phyloP scores from a whole-genome alignment of 176 grass and related monocot genomes.

The Musa itinerans region DNA sequence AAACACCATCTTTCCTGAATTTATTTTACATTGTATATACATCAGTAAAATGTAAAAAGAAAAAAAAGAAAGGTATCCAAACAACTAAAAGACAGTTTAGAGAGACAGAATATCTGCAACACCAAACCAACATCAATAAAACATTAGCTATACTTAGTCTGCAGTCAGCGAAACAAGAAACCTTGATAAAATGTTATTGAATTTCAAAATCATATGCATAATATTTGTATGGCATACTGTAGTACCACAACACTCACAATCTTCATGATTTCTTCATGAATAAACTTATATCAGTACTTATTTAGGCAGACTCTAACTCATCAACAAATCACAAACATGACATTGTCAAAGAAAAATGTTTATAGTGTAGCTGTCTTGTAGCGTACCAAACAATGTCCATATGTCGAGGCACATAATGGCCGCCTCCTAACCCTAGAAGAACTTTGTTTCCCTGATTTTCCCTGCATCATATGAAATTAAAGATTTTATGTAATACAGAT shows the following conservation, averaged over 20 bases:
- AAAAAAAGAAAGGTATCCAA: too few relatives aligned
- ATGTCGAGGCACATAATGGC: slow-evolving; percentile 88
- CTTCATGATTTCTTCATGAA: too few relatives aligned
- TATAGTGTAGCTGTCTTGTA: slow-evolving; percentile 4
- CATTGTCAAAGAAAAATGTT: neutral
- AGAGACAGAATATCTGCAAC: neutral
- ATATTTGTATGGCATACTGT: too few relatives aligned
- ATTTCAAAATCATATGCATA: too few relatives aligned
- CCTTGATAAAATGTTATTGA: too few relatives aligned
- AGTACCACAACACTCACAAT: too few relatives aligned
- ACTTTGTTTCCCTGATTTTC: slow-evolving; percentile 42
- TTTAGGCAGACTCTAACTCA: too few relatives aligned
- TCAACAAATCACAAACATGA: too few relatives aligned
- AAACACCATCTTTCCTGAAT: slow-evolving; percentile 75
- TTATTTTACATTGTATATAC: neutral
- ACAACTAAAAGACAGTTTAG: too few relatives aligned
- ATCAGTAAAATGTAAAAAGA: neutral
- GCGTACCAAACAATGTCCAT: slow-evolving; percentile 74
- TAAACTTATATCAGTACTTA: too few relatives aligned
- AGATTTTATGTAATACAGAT: too few relatives aligned
- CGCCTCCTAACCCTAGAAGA: slow-evolving; percentile 79
- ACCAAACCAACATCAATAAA: neutral
- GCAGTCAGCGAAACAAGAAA: too few relatives aligned
- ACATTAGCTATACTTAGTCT: neutral
- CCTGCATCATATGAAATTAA: slow-evolving; percentile 33